Conservation (phyloP, 202 grass and related monocot genomes). For the Panicum hallii region DNA sequence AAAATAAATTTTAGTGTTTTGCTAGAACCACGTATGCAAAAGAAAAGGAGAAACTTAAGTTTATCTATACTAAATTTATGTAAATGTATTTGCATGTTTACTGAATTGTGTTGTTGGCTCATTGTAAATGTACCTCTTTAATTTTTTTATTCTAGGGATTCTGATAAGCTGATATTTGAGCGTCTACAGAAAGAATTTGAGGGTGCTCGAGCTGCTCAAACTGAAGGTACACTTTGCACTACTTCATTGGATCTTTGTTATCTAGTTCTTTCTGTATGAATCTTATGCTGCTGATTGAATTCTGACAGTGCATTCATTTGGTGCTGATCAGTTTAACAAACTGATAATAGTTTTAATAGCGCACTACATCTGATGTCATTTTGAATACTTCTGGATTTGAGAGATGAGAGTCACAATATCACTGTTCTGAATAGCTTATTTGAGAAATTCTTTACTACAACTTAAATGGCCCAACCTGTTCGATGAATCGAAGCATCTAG, state of each 20-base stretch:
- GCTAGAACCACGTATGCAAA: constrained; percentile 24
- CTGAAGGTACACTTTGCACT: constrained; percentile 61
- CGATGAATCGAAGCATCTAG: not conserved
- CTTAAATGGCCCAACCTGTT: not conserved
- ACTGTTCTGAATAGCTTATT: not conserved
- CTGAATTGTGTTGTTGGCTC: not conserved
- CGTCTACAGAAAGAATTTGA: constrained; percentile 92
- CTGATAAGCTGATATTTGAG: constrained; percentile 91
- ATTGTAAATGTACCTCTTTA: constrained; percentile 4
- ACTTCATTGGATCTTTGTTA: constrained; percentile 20
- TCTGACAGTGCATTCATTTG: constrained; percentile 1
- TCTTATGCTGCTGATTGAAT: not conserved
- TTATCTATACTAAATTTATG: constrained; percentile 6
- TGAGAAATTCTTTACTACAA: constrained; percentile 19
- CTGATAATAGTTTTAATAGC: not conserved
- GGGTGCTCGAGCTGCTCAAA: constrained; percentile 72
- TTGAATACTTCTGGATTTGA: constrained; percentile 28
- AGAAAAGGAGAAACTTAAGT: constrained; percentile 4
- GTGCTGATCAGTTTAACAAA: not conserved
- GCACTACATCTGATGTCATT: constrained; percentile 1
- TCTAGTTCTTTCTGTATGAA: not conserved
- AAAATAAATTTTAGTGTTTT: constrained; percentile 14
- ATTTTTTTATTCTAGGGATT: not conserved
- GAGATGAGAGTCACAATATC: not conserved
- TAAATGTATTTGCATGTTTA: not conserved